Conservation (phyloP, 805 yeast genomes). For the Tetrapisispora pingtungensis region DNA sequence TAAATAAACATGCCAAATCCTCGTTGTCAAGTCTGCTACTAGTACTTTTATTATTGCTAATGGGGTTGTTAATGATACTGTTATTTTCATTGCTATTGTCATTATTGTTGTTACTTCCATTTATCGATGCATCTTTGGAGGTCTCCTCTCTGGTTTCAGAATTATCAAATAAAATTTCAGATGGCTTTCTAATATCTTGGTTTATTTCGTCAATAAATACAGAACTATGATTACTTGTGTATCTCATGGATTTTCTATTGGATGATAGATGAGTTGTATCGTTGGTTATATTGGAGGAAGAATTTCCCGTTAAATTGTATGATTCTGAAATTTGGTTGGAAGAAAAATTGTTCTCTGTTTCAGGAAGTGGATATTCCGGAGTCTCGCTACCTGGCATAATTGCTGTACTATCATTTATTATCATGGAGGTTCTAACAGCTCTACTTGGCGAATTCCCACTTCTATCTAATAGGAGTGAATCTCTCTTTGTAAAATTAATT, state of each 20-base stretch:
- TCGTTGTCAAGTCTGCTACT: background rate
- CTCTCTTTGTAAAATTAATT: background rate
- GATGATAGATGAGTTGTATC: background rate
- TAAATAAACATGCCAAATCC: constrained; percentile 43
- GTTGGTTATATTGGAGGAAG: background rate
- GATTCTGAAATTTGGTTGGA: background rate
- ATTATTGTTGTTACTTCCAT: background rate
- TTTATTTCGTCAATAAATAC: background rate
- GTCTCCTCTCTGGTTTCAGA: background rate
- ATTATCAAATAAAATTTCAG: background rate
- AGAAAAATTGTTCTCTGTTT: background rate
- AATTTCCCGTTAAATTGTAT: background rate
- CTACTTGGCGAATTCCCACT: constrained; percentile 9
- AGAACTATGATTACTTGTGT: background rate
- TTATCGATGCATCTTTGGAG: background rate
- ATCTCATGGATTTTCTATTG: background rate
- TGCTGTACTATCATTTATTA: constrained; percentile 5
- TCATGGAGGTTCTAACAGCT: constrained; percentile 16
- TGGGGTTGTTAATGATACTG: too few relatives aligned
- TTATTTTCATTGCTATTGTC: background rate
- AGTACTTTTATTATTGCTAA: background rate
- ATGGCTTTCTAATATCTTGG: background rate
- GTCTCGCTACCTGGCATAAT: background rate
- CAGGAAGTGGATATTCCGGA: background rate
- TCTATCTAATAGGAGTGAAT: background rate